These are phyloP conservation scores for Ophiosphaerella herpotricha DNA, from an alignment of 2,329 filamentous ascomycete genomes.

Conservation along the genomic window DNA sequence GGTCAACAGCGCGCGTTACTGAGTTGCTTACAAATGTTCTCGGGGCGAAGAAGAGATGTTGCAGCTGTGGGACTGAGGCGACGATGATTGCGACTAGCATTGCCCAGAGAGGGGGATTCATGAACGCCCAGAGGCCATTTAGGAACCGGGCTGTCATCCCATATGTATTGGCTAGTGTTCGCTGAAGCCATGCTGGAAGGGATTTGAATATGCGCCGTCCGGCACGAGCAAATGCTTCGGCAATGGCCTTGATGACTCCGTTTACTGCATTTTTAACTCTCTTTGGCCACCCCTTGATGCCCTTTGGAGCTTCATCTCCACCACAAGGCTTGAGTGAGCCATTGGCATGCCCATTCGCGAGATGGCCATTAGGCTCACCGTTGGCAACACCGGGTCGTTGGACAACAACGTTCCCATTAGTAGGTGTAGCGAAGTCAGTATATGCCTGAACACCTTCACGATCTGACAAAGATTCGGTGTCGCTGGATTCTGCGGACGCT, in stretches of 20 bases:
- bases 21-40: conserved; percentile 93
- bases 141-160: conserved; percentile 57
- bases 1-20: conserved; percentile 82
- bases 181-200: conserved; percentile 61
- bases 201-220: conserved; percentile 50
- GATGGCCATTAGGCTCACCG: conserved; percentile 45
- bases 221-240: conserved; percentile 34
- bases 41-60: conserved; percentile 83
- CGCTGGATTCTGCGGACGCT: conserved; percentile 36
- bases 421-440: conserved; percentile 49
- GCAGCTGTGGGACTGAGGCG: conserved; percentile 81
- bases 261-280: conserved; percentile 27
- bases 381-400: conserved; percentile 45
- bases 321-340: conserved; percentile 39
- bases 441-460: conserved; percentile 35
- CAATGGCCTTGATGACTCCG: conserved; percentile 26
- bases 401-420: conserved; percentile 53
- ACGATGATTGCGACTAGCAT: conserved; percentile 92
- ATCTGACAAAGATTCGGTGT: conserved; percentile 35
- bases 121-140: conserved; percentile 82
- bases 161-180: conserved; percentile 50
- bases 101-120: conserved; percentile 98
- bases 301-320: conserved; percentile 32
- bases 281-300: conserved; percentile 41
- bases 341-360: conserved; percentile 38